Percentiles rank a stretch among this genome's conserved stretches.
Evolutionary conservation across 148 eudicot genomes (phyloP).

Genomic region (Rhododendron griersonianum): DNA sequence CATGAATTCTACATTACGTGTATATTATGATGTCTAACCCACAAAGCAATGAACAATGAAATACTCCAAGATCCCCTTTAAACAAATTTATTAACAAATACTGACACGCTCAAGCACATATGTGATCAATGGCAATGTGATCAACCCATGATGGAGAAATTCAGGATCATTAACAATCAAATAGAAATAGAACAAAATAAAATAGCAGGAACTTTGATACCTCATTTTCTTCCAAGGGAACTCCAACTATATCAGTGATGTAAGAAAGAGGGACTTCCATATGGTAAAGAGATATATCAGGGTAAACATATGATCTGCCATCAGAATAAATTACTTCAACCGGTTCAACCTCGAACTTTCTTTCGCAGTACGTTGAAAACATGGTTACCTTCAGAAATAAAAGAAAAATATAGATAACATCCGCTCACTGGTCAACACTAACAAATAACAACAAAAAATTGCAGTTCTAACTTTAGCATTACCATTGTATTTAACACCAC

Average conservation of each 20-base stretch:
- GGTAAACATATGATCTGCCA: slow-evolving; percentile 63
- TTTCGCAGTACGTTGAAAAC: slow-evolving; percentile 80
- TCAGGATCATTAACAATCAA: background rate
- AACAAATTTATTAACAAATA: background rate
- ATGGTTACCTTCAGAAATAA: slow-evolving; percentile 65
- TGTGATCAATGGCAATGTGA: background rate
- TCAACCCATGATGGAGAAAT: background rate
- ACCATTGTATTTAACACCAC: slow-evolving; percentile 95
- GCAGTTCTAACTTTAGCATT: background rate
- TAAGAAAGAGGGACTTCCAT: slow-evolving; percentile 81
- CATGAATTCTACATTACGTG: background rate
- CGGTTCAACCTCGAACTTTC: slow-evolving; percentile 86
- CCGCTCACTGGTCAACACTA: background rate
- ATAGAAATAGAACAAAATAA: background rate
- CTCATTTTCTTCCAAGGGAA: slow-evolving; percentile 69
- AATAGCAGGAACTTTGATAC: slow-evolving; percentile 25
- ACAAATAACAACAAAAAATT: background rate
- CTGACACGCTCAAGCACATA: background rate
- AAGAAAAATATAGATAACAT: slow-evolving; percentile 13
- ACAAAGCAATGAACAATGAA: background rate
- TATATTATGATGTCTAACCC: background rate
- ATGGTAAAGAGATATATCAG: slow-evolving; percentile 67
- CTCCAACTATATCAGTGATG: slow-evolving; percentile 65
- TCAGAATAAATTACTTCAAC: slow-evolving; percentile 75
- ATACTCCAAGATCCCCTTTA: background rate